These are phyloP conservation scores for Herpetomonas tarakana DNA, from an alignment of 208 protist species.

Conservation along the genomic window DNA sequence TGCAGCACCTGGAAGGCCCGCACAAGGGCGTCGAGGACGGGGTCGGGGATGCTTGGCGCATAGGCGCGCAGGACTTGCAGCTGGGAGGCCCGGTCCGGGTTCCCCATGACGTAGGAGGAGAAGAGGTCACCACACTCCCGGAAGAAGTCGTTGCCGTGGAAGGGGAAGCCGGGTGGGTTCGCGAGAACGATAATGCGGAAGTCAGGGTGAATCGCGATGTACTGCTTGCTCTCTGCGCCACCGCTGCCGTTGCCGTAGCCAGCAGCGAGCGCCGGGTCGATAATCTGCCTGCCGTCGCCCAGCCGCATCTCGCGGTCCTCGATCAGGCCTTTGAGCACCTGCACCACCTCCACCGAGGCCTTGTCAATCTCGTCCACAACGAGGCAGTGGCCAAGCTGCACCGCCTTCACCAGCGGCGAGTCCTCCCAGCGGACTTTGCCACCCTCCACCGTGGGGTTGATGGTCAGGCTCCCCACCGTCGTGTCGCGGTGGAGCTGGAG, in stretches of 20 bases:
- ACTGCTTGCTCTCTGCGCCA: conserved; percentile 2
- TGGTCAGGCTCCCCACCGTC: conserved; percentile 90
- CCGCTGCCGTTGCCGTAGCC: neutral
- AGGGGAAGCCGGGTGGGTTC: conserved; percentile 93
- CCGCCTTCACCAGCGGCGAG: conserved; percentile 92
- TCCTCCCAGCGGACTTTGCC: conserved; percentile 91
- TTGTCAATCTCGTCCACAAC: conserved; percentile 97
- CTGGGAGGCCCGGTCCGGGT: conserved; percentile 86
- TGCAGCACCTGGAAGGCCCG: conserved; percentile 78
- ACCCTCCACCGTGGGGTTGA: conserved; percentile 81
- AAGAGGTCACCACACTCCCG: conserved; percentile 92
- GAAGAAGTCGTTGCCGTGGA: conserved; percentile 95
- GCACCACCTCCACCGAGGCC: conserved; percentile 91
- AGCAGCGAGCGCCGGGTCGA: conserved; percentile 20
- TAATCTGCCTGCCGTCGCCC: conserved; percentile 73
- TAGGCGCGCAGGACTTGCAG: conserved; percentile 70
- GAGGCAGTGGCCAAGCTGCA: conserved; percentile 87
- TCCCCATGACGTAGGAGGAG: conserved; percentile 88
- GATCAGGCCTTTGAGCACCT: conserved; percentile 86
- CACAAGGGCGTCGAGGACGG: conserved; percentile 56
- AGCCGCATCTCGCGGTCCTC: conserved; percentile 87
- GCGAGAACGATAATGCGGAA: conserved; percentile 86
- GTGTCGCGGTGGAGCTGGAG: conserved; percentile 95
- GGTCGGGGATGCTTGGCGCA: conserved; percentile 55
- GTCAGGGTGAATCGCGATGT: conserved; percentile 68